Conservation (phyloP, 1,139 yeast species). For the Scheffersomyces stambukii region DNA sequence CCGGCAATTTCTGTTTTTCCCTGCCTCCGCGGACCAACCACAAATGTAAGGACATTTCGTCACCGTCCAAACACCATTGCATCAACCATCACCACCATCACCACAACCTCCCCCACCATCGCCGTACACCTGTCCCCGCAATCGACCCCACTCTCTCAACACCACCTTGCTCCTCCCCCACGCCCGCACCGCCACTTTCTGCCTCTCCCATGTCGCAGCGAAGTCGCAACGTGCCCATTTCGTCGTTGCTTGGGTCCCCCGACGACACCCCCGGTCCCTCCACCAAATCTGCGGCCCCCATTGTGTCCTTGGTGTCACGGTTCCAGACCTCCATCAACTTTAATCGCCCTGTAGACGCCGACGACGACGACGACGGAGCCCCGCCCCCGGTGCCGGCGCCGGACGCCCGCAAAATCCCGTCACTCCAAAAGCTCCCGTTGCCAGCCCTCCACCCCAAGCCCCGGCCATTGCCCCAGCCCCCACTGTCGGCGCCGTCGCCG, state of each 20-base stretch:
- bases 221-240: slow-evolving; percentile 20
- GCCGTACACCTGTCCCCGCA: no score
- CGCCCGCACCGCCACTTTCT: no score
- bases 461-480: slow-evolving; percentile 9
- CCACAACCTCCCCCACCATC: no score
- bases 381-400: slow-evolving; percentile 8
- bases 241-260: slow-evolving; percentile 17
- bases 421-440: slow-evolving; percentile 2
- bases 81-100: no score
- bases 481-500: slow-evolving; percentile 13
- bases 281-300: slow-evolving; percentile 6
- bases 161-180: no score
- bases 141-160: no score
- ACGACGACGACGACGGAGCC: slow-evolving; percentile 10
- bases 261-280: slow-evolving; percentile 3
- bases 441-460: slow-evolving; percentile 5
- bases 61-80: no score
- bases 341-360: slow-evolving; percentile 11
- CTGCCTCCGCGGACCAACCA: no score
- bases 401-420: slow-evolving; percentile 1
- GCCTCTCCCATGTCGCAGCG: slow-evolving; percentile 7
- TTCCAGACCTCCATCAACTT: slow-evolving; percentile 21
- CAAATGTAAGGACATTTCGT: no score
- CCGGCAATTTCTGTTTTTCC: no score
- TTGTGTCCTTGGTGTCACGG: slow-evolving; percentile 18